phyloP scores from a whole-genome alignment of 306 rosid species.

The Astragalus membranaceus region DNA sequence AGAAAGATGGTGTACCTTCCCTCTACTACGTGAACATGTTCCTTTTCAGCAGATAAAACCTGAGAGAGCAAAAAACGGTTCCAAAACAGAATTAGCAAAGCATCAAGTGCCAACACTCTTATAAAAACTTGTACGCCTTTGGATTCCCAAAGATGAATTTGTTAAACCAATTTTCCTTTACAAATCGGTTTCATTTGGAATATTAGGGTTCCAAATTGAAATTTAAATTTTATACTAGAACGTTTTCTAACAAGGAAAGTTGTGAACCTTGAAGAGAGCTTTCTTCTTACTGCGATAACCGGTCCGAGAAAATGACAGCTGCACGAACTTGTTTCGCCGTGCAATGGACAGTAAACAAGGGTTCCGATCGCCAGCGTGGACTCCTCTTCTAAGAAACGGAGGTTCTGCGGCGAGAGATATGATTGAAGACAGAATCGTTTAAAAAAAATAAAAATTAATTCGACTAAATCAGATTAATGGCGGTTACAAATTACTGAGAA shows the following conservation, averaged over 20 bases:
- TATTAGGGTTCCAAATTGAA: too few relatives aligned
- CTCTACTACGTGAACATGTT: conserved; percentile 47
- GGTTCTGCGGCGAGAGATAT: conserved; percentile 31
- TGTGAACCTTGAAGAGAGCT: conserved; percentile 38
- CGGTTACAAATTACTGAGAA: background rate
- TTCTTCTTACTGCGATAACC: conserved; percentile 22
- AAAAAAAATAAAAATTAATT: background rate
- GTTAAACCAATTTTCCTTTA: background rate
- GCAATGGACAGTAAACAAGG: conserved; percentile 15
- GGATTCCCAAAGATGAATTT: background rate
- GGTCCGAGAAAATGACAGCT: conserved; percentile 30
- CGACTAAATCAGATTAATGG: background rate
- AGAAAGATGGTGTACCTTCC: conserved; percentile 43
- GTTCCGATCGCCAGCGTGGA: conserved; percentile 20
- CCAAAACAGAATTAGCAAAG: conserved; percentile 2
- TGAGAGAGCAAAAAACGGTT: conserved; percentile 11
- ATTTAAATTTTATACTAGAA: background rate
- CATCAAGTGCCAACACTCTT: background rate
- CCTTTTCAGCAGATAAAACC: conserved; percentile 50
- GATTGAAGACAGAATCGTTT: background rate
- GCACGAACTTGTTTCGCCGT: conserved; percentile 18
- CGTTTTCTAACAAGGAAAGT: background rate
- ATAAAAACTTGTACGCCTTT: background rate
- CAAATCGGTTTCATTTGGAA: too few relatives aligned
- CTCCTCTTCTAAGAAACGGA: conserved; percentile 26